Conservation (phyloP, 805 yeast genomes). For the Tetrapisispora nanseiensis region DNA sequence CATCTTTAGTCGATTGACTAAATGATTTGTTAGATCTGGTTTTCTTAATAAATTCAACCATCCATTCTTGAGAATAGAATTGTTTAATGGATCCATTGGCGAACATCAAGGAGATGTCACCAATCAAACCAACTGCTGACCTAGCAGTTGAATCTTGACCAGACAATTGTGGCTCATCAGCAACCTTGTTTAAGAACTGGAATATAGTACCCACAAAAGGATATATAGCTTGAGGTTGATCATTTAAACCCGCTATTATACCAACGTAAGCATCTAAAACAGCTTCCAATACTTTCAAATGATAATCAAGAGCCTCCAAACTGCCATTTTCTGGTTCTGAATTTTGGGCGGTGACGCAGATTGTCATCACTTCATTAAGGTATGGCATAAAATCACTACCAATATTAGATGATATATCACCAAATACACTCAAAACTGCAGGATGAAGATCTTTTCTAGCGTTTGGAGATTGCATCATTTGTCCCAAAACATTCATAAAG, state of each 20-base stretch:
- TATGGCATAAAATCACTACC: constrained; percentile 72
- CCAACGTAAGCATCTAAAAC: constrained; percentile 96
- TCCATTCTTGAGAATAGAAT: constrained; percentile 66
- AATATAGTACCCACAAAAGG: constrained; percentile 64
- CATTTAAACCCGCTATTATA: constrained; percentile 80
- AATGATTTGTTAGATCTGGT: constrained; percentile 57
- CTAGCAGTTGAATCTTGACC: constrained; percentile 65
- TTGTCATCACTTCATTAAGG: constrained; percentile 66
- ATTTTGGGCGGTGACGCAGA: constrained; percentile 58
- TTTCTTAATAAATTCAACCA: constrained; percentile 62
- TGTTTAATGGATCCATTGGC: constrained; percentile 65
- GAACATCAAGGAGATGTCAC: constrained; percentile 85
- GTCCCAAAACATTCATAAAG: constrained; percentile 76
- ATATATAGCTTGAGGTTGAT: constrained; percentile 51
- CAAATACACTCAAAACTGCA: constrained; percentile 81
- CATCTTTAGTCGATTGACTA: constrained; percentile 62
- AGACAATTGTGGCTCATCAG: constrained; percentile 49
- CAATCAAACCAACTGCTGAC: constrained; percentile 81
- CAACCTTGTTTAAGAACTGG: constrained; percentile 51
- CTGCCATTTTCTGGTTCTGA: constrained; percentile 57
- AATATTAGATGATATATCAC: constrained; percentile 87
- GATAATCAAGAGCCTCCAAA: constrained; percentile 68
- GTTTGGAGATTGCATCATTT: constrained; percentile 52
- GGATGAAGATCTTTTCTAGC: constrained; percentile 80
- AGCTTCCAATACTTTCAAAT: constrained; percentile 64